These are phyloP conservation scores for Pilaira anomala DNA, from an alignment of 192 early-diverging fungal species.

Conservation along the genomic window DNA sequence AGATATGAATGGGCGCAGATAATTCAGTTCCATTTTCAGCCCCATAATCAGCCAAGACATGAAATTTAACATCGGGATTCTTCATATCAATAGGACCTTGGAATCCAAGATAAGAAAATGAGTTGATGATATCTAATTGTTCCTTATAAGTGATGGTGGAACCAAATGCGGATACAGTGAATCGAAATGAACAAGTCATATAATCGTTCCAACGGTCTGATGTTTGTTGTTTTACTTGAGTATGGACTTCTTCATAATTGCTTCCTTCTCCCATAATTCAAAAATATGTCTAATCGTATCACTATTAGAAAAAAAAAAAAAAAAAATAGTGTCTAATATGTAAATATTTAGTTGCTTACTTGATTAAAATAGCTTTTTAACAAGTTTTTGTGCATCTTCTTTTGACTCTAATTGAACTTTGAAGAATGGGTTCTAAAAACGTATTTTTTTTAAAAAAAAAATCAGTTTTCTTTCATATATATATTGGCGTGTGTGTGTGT, in stretches of 20 bases:
- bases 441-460: too few species aligned
- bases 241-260: constrained; percentile 61
- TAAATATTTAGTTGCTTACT: constrained; percentile 53
- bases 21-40: constrained; percentile 29
- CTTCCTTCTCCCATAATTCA: constrained; percentile 71
- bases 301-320: constrained; percentile 9
- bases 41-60: constrained; percentile 78
- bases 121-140: constrained; percentile 78
- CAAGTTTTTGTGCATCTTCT: constrained; percentile 68
- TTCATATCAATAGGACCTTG: constrained; percentile 83
- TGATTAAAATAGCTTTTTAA: constrained; percentile 80
- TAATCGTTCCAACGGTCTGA: constrained; percentile 58
- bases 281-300: constrained; percentile 51
- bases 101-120: constrained; percentile 82
- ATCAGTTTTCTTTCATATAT: too few species aligned
- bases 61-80: constrained; percentile 71
- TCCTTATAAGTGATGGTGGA: constrained; percentile 65
- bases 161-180: constrained; percentile 74
- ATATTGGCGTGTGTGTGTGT: too few species aligned
- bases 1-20: constrained; percentile 34
- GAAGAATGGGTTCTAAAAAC: constrained; percentile 83
- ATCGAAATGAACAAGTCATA: constrained; percentile 65
- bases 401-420: constrained; percentile 66
- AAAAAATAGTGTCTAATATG: not conserved
- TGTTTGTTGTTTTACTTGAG: constrained; percentile 47